Evolutionary conservation across 129 eudicot species (phyloP).

Genomic region (Tagetes erecta): DNA sequence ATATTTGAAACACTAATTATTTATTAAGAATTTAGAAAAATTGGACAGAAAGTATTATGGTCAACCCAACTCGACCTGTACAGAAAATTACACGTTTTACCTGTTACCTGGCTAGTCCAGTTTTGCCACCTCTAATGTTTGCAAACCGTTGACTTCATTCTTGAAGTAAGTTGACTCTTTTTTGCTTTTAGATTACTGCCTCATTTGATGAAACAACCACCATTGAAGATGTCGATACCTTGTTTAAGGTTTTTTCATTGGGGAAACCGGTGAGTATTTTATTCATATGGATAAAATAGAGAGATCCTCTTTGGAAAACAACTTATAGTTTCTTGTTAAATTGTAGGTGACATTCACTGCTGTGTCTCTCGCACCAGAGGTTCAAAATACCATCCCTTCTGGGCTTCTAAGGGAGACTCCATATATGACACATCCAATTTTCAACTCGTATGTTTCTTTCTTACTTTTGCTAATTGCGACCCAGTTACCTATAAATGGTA

Average conservation of each 20-base stretch:
- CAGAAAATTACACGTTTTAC: neutral
- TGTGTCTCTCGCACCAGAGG: slow-evolving; percentile 79
- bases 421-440: slow-evolving; percentile 72
- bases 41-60: neutral
- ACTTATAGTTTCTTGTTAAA: slow-evolving; percentile 10
- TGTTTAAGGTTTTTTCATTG: slow-evolving; percentile 69
- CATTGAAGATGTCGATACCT: slow-evolving; percentile 85
- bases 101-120: neutral
- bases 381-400: slow-evolving; percentile 62
- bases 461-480: neutral
- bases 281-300: neutral
- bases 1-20: neutral
- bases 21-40: neutral
- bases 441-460: slow-evolving; percentile 73
- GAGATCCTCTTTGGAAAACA: neutral
- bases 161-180: neutral
- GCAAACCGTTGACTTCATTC: neutral
- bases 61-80: slow-evolving; percentile 1
- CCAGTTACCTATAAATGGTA: neutral
- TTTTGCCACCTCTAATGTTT: slow-evolving; percentile 22
- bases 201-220: slow-evolving; percentile 95
- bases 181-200: slow-evolving; percentile 66
- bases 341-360: slow-evolving; percentile 81
- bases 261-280: slow-evolving; percentile 66
- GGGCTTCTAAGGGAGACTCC: slow-evolving; percentile 84